A percentile compares a stretch with the other conserved stretches of the same genome.
These are phyloP conservation scores for Candida cerambycidarum DNA, from an alignment of 805 yeast genomes.

Conservation along the genomic window DNA sequence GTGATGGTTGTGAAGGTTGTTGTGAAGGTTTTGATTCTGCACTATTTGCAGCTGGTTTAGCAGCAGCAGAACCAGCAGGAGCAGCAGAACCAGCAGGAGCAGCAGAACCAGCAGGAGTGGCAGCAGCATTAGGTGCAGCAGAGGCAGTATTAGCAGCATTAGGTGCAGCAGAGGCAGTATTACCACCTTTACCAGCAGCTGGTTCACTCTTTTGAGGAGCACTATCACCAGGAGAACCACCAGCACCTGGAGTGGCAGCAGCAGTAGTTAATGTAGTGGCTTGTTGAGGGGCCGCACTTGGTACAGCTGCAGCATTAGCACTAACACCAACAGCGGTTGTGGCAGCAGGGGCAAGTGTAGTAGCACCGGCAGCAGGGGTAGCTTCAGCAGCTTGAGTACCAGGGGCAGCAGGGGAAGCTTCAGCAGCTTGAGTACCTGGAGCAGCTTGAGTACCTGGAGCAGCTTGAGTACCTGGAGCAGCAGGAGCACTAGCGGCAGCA, in stretches of 20 bases:
- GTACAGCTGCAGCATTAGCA: neutral
- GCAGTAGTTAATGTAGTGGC: neutral
- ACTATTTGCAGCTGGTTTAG: neutral
- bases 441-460: neutral
- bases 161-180: neutral
- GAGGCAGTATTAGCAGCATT: too few relatives aligned
- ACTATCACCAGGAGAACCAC: neutral
- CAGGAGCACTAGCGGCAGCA: constrained; percentile 10
- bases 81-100: neutral
- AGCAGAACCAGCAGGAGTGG: neutral
- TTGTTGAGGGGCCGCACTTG: too few relatives aligned
- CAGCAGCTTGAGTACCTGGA: neutral
- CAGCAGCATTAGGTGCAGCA: neutral
- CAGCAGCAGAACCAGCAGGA: neutral
- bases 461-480: constrained; percentile 6
- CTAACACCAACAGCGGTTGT: neutral
- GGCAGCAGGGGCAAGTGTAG: neutral
- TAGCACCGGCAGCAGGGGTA: constrained; percentile 8
- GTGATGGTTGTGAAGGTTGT: too few relatives aligned
- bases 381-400: constrained; percentile 8
- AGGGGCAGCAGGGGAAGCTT: neutral
- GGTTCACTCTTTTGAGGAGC: neutral
- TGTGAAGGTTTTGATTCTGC: neutral
- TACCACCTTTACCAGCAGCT: neutral
- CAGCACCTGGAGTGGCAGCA: neutral